Evolutionary conservation across 495 filamentous ascomycete species (phyloP), one percentile per base, ranked within the genome.

Genomic region (Aspergillus biplanus): DNA sequence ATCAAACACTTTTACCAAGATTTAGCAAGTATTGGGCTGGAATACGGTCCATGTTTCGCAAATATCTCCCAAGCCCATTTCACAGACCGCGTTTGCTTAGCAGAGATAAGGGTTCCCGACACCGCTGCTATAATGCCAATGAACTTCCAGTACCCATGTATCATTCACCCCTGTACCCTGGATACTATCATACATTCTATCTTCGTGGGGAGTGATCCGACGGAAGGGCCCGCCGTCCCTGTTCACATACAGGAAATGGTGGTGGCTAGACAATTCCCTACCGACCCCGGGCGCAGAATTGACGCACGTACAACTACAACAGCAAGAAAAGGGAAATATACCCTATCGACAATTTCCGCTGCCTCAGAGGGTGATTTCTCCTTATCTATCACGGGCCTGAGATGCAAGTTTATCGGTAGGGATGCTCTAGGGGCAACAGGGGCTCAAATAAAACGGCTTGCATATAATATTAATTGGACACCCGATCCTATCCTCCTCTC

Each of bases 41-140:
- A 72, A 7, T 82, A 80, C 50, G 77, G 77, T 0, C 66, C 71
- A 13, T 68, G 57, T 5, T 80, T 80, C 52, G 54, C 72, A 13
- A 75, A 73, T 57, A 33, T 80, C 31, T 64, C 66, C 16, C 56
- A 60, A 18, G 69, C 67, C 15, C 66, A 59, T 27, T 46, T 59
- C 52, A 64, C 56, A 2, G 12, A 61, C 4, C 60, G 62, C 6
- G n/a, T 39, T 1, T 74, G 65, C 37, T 68, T 72, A 9, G 79
- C 72, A 3, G 68, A 76, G 27, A 71, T 80, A 54, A 59, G 67
- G 33, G 65, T 78, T n/a, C 75, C 76, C 1, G 78, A 86, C 57
- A 84, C 80, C 4, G 71, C 56, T 6, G 60, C 73, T 6, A 69
- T 69, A 7, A 86, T 86, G 81, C 83, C 83, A 4, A 55, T 77